phyloP scores from a whole-genome alignment of 495 filamentous ascomycete genomes.

The Podospora pseudoanserina region DNA sequence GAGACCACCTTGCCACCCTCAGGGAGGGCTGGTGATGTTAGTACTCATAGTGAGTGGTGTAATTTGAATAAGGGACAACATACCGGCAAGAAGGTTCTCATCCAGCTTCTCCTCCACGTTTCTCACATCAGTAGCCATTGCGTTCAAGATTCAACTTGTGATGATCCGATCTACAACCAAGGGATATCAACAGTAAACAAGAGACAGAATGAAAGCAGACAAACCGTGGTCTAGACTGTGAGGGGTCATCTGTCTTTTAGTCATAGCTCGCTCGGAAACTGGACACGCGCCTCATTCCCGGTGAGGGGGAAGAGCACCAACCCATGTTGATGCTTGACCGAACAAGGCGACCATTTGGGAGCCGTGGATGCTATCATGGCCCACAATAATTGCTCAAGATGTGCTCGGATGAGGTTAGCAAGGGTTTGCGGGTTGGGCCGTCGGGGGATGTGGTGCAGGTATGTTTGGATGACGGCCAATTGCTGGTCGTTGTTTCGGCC shows the following conservation, averaged over 20 bases:
- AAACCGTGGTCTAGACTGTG: neutral
- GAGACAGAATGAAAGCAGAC: constrained; percentile 36
- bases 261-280: neutral
- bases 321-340: constrained; percentile 2
- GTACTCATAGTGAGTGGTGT: neutral
- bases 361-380: neutral
- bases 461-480: constrained; percentile 17
- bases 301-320: constrained; percentile 5
- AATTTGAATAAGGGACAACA: neutral
- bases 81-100: constrained; percentile 21
- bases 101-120: constrained; percentile 19
- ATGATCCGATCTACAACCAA: constrained; percentile 9
- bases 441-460: neutral
- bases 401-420: neutral
- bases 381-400: neutral
- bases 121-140: constrained; percentile 22
- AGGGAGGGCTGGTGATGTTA: constrained; percentile 15
- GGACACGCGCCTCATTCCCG: neutral
- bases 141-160: neutral
- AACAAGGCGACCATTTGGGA: neutral
- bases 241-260: constrained; percentile 8
- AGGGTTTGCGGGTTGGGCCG: constrained; percentile 5
- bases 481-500: constrained; percentile 14
- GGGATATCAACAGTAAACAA: neutral
- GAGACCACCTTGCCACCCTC: constrained; percentile 19